These are phyloP conservation scores for Dorcoceras hygrometricum DNA, from an alignment of 257 asterid species.

Conservation along the genomic window DNA sequence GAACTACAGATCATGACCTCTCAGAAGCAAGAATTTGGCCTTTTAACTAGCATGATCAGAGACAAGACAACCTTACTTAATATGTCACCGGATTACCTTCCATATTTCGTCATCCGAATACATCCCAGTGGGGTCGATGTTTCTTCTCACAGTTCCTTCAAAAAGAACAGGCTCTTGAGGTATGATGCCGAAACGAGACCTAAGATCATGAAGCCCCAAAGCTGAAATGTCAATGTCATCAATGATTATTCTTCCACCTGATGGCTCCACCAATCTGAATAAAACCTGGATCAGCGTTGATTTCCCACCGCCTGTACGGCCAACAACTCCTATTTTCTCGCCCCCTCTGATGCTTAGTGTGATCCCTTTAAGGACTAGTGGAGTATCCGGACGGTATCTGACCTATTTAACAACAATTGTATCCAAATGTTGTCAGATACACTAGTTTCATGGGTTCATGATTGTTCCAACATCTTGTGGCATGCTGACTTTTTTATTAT, in stretches of 20 bases:
- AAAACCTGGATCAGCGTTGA: constrained; percentile 68
- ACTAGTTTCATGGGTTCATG: too few relatives aligned
- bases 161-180: constrained; percentile 86
- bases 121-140: constrained; percentile 61
- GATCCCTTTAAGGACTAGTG: constrained; percentile 66
- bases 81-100: constrained; percentile 42
- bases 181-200: constrained; percentile 77
- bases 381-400: constrained; percentile 58
- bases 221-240: constrained; percentile 58
- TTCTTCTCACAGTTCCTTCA: constrained; percentile 68
- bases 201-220: constrained; percentile 66
- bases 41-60: neutral
- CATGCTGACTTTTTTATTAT: too few relatives aligned
- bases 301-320: constrained; percentile 83
- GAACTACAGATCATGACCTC: too few relatives aligned
- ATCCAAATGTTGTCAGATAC: too few relatives aligned
- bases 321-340: constrained; percentile 71
- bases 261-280: constrained; percentile 73
- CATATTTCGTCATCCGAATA: constrained; percentile 75
- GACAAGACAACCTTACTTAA: neutral
- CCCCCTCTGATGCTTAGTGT: constrained; percentile 55
- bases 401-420: constrained; percentile 40
- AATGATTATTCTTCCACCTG: constrained; percentile 49
- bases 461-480: too few relatives aligned
- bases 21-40: neutral